Conservation (phyloP, 2,329 filamentous ascomycete genomes). For the Fonsecaea monophora region DNA sequence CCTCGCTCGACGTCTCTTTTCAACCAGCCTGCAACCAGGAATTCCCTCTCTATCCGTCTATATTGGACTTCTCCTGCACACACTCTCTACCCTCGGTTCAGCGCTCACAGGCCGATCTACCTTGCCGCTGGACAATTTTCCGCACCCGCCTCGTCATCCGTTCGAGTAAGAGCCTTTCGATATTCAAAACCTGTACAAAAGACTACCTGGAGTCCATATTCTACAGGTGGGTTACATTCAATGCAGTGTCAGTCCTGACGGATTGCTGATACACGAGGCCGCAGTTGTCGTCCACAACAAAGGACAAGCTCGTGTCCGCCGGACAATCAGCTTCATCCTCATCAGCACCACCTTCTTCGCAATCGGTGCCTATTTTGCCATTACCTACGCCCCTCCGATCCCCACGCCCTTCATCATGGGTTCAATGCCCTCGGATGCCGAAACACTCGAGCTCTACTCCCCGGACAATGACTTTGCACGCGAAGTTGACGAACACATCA, state of each 20-base stretch:
- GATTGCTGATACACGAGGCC: conserved; percentile 7
- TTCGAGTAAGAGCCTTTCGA: conserved; percentile 3
- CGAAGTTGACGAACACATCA: conserved; percentile 75
- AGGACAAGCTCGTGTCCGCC: conserved; percentile 35
- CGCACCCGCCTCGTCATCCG: background rate
- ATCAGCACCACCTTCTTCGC: conserved; percentile 39
- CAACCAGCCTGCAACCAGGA: conserved; percentile 7
- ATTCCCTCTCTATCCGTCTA: background rate
- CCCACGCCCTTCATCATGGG: conserved; percentile 45
- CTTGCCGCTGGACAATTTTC: background rate
- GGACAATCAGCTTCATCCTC: conserved; percentile 35
- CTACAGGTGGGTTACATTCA: conserved; percentile 24
- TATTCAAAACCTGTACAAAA: background rate
- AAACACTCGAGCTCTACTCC: conserved; percentile 72
- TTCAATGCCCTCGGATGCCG: conserved; percentile 68
- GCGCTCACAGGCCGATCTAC: conserved; percentile 12
- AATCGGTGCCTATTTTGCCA: conserved; percentile 35
- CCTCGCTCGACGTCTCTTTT: conserved; percentile 13
- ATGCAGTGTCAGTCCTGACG: background rate
- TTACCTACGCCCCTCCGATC: conserved; percentile 38
- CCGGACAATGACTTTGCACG: conserved; percentile 60
- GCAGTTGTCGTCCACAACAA: conserved; percentile 40
- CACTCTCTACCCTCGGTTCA: conserved; percentile 6
- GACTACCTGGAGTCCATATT: conserved; percentile 15
- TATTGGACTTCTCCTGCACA: background rate